Base-by-base conservation (phyloP, 768 basidiomycete species). In the Cyathus striatus region DNA sequence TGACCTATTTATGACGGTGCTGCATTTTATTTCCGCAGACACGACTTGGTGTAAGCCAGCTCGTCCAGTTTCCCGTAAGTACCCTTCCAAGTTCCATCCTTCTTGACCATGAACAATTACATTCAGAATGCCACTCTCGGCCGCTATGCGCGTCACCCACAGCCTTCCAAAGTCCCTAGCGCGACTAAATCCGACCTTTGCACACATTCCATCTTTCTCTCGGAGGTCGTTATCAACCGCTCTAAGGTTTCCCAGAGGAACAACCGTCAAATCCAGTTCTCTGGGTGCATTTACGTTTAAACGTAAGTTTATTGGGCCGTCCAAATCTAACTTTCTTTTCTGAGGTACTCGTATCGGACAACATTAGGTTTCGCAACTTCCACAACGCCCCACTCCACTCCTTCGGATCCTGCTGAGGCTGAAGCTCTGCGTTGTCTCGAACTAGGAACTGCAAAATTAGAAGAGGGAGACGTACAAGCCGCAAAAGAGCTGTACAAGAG, bases 361-460 rank as follows among this genome's bases (percentile, higher is more conserved):
- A 7, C 23, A 44, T 23, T 53, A 87, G 89, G 88, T 50, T 88
- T 80, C 77, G 89, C 89, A 18, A 82, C 86, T 23, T 86, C 87
- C 24, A 81, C 80, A 7, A 88, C 86, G 9, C 77, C 82, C 5
- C 85, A 90, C 53, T 91, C 88, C n/a, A 81, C 83, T 17, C 73
- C 86, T 25, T 76, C 79, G 18, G 89, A 92, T 64, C 90, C 90
- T 23, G 88, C 86, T 45, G 87, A 91, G 52, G 66, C 69, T 18
- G 89, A 91, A 61, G 87, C 89, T 3, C 65, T 86, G 60, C 73
- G 75, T 40, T 89, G 84, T 49, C 73, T 92, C 17, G 90, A 91
- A 63, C 76, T 84, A 56, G 90, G 90, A 30, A 91, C 90, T 1
- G 72, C 77, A 52, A 88, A 87, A 53, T 69, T 92, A 25, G 90